These are phyloP conservation scores for Kazachstania taianensis DNA, from an alignment of 805 yeast genomes.

Conservation along the genomic window DNA sequence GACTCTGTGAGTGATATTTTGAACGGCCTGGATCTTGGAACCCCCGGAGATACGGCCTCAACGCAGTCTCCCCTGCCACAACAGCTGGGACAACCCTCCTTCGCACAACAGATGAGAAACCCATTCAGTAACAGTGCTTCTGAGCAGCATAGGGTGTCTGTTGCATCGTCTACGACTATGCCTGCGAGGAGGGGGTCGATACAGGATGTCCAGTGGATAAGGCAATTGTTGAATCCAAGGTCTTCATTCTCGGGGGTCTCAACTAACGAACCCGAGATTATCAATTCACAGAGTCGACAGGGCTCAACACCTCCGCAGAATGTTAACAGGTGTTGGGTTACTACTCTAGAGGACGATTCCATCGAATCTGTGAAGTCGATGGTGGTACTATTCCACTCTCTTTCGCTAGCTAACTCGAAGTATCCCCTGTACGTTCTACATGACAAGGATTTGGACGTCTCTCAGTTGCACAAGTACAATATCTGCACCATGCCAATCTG, in stretches of 20 bases:
- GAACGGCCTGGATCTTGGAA: conserved; percentile 12
- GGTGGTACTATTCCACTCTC: conserved; percentile 19
- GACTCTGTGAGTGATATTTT: conserved; percentile 17
- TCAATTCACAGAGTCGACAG: background rate
- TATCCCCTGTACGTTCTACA: conserved; percentile 19
- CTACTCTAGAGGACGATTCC: conserved; percentile 17
- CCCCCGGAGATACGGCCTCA: conserved; percentile 2
- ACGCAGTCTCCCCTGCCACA: background rate
- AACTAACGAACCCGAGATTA: conserved; percentile 13
- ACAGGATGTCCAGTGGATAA: conserved; percentile 26
- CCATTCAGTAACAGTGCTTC: background rate
- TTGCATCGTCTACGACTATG: conserved; percentile 3
- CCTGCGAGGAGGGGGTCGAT: conserved; percentile 20
- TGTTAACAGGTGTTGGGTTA: conserved; percentile 22
- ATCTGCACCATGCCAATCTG: conserved; percentile 6
- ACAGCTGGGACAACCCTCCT: background rate
- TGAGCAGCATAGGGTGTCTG: background rate
- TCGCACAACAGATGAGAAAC: conserved; percentile 1
- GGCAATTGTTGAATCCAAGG: conserved; percentile 28
- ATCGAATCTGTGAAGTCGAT: conserved; percentile 17
- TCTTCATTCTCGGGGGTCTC: conserved; percentile 28
- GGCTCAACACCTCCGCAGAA: background rate
- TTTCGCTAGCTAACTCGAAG: conserved; percentile 15
- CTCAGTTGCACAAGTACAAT: conserved; percentile 6
- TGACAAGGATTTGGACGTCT: conserved; percentile 11